Conservation (phyloP, 495 filamentous ascomycete genomes). For the Penicillium robsamsonii region DNA sequence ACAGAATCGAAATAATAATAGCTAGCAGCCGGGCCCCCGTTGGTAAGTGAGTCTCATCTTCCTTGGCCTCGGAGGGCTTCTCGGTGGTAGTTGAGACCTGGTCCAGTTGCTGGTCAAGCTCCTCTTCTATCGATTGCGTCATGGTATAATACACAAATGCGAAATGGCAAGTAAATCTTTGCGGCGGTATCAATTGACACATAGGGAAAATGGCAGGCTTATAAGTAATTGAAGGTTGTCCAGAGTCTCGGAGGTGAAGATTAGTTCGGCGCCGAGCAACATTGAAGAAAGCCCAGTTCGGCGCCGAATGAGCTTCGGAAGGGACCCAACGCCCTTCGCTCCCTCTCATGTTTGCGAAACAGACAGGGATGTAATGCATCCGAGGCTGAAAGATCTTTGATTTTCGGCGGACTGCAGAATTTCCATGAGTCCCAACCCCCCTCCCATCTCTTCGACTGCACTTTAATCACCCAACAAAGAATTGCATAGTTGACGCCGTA, state of each 20-base stretch:
- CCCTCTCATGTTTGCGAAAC: background rate
- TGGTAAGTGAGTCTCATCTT: background rate
- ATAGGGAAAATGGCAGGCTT: background rate
- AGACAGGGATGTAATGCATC: background rate
- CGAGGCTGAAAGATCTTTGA: background rate
- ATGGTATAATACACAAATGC: background rate
- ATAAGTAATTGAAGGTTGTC: background rate
- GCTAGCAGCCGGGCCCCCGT: background rate
- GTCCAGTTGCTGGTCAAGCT: background rate
- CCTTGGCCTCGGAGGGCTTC: constrained; percentile 1
- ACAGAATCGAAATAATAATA: constrained; percentile 28
- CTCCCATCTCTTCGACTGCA: background rate
- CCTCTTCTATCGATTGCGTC: background rate
- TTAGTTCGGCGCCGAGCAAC: background rate
- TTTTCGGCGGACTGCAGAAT: background rate
- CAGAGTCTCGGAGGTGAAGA: background rate
- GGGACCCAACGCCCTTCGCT: background rate
- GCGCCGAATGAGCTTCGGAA: background rate
- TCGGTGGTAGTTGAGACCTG: background rate
- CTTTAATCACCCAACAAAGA: background rate
- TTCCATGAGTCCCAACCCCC: background rate
- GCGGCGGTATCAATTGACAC: background rate
- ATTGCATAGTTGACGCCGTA: background rate
- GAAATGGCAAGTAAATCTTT: background rate
- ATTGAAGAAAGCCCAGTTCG: background rate